Percentiles rank a stretch among this genome's conserved stretches.
These are phyloP conservation scores for Podila verticillata DNA, from an alignment of 192 early-diverging fungal species.

Conservation along the genomic window DNA sequence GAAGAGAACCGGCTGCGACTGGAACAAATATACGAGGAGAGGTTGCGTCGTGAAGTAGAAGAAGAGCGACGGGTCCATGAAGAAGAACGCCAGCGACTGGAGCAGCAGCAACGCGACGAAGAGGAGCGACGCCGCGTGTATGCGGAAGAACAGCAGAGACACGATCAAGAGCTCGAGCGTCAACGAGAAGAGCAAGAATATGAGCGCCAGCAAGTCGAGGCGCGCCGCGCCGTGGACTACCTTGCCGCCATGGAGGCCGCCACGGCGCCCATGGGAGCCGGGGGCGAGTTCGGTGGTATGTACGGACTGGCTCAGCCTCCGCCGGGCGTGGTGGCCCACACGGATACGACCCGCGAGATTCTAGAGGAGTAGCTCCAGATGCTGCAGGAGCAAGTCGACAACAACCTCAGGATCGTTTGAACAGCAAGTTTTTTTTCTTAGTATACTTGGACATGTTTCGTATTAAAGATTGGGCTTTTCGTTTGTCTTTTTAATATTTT, in stretches of 20 bases:
- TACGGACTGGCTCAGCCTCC: not conserved
- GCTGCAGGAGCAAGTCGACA: constrained; percentile 9
- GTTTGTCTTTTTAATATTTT: no score
- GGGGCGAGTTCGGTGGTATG: not conserved
- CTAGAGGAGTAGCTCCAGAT: constrained; percentile 11
- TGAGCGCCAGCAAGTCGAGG: not conserved
- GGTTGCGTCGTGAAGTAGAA: not conserved
- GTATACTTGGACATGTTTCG: no score
- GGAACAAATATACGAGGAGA: not conserved
- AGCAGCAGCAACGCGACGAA: not conserved
- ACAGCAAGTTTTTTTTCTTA: not conserved
- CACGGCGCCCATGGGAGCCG: not conserved
- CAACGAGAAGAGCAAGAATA: not conserved
- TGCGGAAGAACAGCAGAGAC: not conserved
- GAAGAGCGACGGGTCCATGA: not conserved
- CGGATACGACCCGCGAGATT: not conserved
- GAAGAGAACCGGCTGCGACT: not conserved
- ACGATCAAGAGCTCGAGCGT: not conserved
- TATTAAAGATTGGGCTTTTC: no score
- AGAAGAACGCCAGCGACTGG: not conserved
- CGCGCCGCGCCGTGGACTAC: not conserved
- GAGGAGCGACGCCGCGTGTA: not conserved
- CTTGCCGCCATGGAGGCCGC: not conserved
- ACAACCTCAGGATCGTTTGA: not conserved
- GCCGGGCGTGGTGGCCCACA: not conserved